phyloP scores from a whole-genome alignment of 257 asterid species.

The Leonotis leonurus region DNA sequence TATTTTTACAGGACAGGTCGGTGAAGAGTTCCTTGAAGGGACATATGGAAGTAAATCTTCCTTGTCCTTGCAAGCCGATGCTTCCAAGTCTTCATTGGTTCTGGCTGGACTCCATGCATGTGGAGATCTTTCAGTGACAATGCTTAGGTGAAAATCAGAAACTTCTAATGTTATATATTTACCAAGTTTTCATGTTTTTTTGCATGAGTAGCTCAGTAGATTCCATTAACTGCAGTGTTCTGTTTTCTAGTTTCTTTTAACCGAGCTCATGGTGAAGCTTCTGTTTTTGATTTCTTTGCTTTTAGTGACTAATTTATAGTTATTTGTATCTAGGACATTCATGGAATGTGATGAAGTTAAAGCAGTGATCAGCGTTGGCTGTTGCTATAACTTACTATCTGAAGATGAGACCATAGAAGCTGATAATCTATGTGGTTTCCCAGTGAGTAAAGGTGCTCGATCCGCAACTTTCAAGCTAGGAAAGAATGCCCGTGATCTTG shows the following conservation, averaged over 20 bases:
- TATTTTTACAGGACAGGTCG: slow-evolving; percentile 9
- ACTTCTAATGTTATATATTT: neutral
- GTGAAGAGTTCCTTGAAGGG: slow-evolving; percentile 21
- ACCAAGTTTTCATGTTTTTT: neutral
- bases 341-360: slow-evolving; percentile 60
- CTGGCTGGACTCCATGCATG: slow-evolving; percentile 98
- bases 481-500: slow-evolving; percentile 77
- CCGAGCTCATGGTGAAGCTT: slow-evolving; percentile 4
- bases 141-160: slow-evolving; percentile 63
- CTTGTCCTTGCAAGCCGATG: slow-evolving; percentile 20
- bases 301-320: slow-evolving; percentile 16
- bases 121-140: slow-evolving; percentile 92
- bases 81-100: slow-evolving; percentile 45
- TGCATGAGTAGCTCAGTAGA: neutral
- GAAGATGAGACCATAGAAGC: slow-evolving; percentile 38
- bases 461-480: slow-evolving; percentile 44
- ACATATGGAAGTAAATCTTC: slow-evolving; percentile 14
- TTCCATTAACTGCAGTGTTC: neutral
- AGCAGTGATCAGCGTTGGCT: slow-evolving; percentile 81
- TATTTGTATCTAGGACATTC: slow-evolving; percentile 50
- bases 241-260: neutral
- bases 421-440: slow-evolving; percentile 59
- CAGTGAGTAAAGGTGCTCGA: slow-evolving; percentile 69
- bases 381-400: slow-evolving; percentile 85
- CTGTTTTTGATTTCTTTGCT: slow-evolving; percentile 3